Evolutionary conservation across 768 basidiomycete genomes (phyloP).

Genomic region (Brasilioporus rufonigricans): DNA sequence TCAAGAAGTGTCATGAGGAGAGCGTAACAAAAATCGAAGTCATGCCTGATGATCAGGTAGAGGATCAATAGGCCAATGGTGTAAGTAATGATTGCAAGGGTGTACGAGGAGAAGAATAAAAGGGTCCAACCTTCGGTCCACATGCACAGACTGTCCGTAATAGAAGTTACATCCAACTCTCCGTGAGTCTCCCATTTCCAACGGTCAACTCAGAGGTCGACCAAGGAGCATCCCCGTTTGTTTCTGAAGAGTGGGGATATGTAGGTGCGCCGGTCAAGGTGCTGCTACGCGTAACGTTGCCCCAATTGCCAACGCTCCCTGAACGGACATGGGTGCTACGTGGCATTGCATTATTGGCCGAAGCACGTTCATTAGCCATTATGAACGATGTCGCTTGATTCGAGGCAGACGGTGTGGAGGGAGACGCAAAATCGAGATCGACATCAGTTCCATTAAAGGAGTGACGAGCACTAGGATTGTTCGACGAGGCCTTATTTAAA

Average conservation of each 20-base stretch:
- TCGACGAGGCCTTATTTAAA: slow-evolving; percentile 46
- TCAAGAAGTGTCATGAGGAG: slow-evolving; percentile 36
- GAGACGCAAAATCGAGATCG: slow-evolving; percentile 55
- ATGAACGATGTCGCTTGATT: slow-evolving; percentile 41
- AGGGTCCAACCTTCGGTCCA: slow-evolving; percentile 43
- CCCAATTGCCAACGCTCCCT: slow-evolving; percentile 83
- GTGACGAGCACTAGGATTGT: slow-evolving; percentile 58
- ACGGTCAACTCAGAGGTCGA: slow-evolving; percentile 50
- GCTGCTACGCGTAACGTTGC: slow-evolving; percentile 53
- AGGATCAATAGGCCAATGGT: slow-evolving; percentile 7
- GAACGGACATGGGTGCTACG: slow-evolving; percentile 70
- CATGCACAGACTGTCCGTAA: slow-evolving; percentile 5
- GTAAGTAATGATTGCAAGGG: slow-evolving; percentile 6
- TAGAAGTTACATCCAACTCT: slow-evolving; percentile 42
- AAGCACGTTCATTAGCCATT: slow-evolving; percentile 38
- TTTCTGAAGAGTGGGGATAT: slow-evolving; percentile 56
- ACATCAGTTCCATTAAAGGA: slow-evolving; percentile 75
- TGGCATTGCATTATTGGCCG: slow-evolving; percentile 31
- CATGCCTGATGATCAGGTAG: slow-evolving; percentile 9
- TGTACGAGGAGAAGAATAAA: slow-evolving; percentile 17
- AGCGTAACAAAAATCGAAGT: slow-evolving; percentile 22
- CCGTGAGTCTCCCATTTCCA: slow-evolving; percentile 51
- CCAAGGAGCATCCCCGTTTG: slow-evolving; percentile 57
- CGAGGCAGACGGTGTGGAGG: slow-evolving; percentile 50
- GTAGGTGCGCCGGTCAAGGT: slow-evolving; percentile 48